A percentile compares a stretch with the other conserved stretches of the same genome.
These are phyloP conservation scores for Termitomyces sp. DNA, from an alignment of 768 basidiomycete species.

Conservation along the genomic window DNA sequence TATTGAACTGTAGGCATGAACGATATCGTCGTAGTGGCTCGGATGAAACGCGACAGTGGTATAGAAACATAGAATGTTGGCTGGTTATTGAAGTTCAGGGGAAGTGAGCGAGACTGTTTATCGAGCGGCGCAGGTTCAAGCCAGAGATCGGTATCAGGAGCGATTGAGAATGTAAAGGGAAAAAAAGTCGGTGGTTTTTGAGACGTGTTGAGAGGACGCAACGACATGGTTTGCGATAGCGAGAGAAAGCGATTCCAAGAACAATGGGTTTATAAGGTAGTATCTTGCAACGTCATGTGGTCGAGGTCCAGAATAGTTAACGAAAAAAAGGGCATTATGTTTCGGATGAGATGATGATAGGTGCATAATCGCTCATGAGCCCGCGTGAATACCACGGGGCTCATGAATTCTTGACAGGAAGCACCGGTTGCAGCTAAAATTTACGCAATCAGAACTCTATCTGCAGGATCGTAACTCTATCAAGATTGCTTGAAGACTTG, in stretches of 20 bases:
- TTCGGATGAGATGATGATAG: no score
- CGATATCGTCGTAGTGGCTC: constrained; percentile 15
- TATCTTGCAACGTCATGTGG: neutral
- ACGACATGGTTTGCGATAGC: neutral
- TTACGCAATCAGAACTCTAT: no score
- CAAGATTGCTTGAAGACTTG: no score
- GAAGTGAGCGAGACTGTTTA: constrained; percentile 8
- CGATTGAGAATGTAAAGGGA: constrained; percentile 14
- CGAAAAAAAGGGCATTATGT: neutral
- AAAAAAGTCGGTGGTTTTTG: constrained; percentile 15
- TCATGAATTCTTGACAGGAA: no score
- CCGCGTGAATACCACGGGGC: no score
- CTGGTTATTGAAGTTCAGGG: constrained; percentile 12
- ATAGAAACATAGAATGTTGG: constrained; percentile 16
- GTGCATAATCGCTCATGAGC: no score
- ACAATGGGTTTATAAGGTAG: neutral
- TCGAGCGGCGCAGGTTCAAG: constrained; percentile 17
- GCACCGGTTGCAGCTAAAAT: no score
- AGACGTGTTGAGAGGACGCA: constrained; percentile 15
- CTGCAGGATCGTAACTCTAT: no score
- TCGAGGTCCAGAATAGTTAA: neutral
- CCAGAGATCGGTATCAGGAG: constrained; percentile 20
- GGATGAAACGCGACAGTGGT: constrained; percentile 10
- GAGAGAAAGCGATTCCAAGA: neutral
- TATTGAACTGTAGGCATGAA: constrained; percentile 14